Conservation (phyloP, 2,329 filamentous ascomycete species). For the Venturia nashicola region DNA sequence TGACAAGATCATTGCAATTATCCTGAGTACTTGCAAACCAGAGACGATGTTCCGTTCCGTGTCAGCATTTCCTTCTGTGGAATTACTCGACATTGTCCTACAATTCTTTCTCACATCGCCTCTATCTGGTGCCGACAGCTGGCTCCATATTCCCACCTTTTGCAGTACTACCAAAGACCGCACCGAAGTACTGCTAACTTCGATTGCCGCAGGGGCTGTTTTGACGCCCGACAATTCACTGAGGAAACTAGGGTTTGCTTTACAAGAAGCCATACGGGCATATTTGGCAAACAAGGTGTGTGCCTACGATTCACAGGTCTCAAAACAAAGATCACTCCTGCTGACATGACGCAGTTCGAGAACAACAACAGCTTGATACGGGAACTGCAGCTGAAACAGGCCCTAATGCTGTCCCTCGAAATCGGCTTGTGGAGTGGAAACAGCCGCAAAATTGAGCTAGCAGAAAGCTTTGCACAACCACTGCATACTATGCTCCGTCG, state of each 20-base stretch:
- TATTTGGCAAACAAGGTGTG: conserved; percentile 6
- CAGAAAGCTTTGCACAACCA: conserved; percentile 44
- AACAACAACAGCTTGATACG: conserved; percentile 38
- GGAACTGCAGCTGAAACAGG: conserved; percentile 39
- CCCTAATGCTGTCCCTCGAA: conserved; percentile 37
- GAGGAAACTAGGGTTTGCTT: conserved; percentile 45
- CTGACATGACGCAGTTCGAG: conserved; percentile 24
- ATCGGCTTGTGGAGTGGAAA: conserved; percentile 48
- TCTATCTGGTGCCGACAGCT: conserved; percentile 43
- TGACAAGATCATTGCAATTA: conserved; percentile 52
- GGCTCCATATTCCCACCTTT: conserved; percentile 51
- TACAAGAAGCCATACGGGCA: conserved; percentile 36
- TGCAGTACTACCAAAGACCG: conserved; percentile 38
- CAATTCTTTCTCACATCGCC: conserved; percentile 49
- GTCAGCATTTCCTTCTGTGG: conserved; percentile 49
- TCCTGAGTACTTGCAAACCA: conserved; percentile 45
- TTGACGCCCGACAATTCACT: conserved; percentile 45
- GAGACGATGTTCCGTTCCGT: conserved; percentile 40
- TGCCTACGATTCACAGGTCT: neutral
- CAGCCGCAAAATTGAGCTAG: conserved; percentile 46
- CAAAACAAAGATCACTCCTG: neutral
- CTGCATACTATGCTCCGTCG: conserved; percentile 44
- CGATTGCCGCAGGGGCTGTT: conserved; percentile 48
- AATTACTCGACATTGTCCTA: conserved; percentile 47
- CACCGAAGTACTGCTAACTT: conserved; percentile 48